Base-by-base conservation (phyloP, 2,329 filamentous ascomycete genomes). In the Knufia fluminis region DNA sequence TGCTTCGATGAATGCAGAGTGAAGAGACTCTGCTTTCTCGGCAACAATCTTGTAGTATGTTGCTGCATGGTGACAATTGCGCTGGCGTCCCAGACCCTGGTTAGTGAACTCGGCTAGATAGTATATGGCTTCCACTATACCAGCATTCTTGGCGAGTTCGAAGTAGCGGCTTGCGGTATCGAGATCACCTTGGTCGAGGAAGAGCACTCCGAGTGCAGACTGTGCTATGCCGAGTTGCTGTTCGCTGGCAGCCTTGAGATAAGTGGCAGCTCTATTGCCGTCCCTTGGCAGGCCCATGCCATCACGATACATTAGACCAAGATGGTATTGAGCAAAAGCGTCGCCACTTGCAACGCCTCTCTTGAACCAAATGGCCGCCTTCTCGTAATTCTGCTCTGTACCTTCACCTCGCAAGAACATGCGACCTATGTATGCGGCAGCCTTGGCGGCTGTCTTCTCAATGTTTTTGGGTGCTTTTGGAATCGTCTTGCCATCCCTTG, bases 401-500 rank as follows among this genome's bases (percentile, higher is more conserved):
- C 87, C 88, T 63, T 96, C 90, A 7, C 90, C 90, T 6, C 90
- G 82, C 52, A 96, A 69, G 62, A 88, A 91, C 83, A 96, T 95
- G 46, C 87, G 77, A 1, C 90, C 90, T 19, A 96, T 78, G 63
- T 85, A 92, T 2, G 87, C 90, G 3, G 90, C 90, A 0, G 89
- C 85, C 65, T 89, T 94, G 1, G 82, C 78, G 0, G 88, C 90
- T 23, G 83, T 74, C 64, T 85, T 90, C 58, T 94, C 88, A 23
- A 87, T 80, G 1, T 79, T 78, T 3, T 76, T 72, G 50, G 84
- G 82, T 32, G 80, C 78, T 51, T 83, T 87, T 14, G 85, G 80
- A 20, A 79, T 79, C 22, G 83, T 70, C 39, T 82, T 84, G n/a
- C 86, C 86, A 52, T 90, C 83, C 54, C 83, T 78, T 20, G 72